Conservation (phyloP, 208 protist genomes). For the Acanthamoeba royreba region DNA sequence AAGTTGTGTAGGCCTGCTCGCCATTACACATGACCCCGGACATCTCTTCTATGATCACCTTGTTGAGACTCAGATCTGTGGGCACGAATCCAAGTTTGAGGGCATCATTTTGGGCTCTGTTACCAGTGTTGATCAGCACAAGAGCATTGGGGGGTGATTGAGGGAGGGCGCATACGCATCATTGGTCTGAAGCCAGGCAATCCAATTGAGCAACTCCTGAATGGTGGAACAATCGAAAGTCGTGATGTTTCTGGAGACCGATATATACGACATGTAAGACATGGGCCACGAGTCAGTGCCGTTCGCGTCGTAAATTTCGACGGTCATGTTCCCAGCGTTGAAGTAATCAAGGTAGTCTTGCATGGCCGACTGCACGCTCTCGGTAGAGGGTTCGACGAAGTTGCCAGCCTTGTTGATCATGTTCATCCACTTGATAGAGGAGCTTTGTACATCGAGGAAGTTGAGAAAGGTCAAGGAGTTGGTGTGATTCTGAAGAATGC, state of each 20-base stretch:
- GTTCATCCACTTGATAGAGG: background rate
- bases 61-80: too few relatives aligned
- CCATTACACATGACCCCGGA: too few relatives aligned
- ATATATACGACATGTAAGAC: background rate
- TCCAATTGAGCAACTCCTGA: background rate
- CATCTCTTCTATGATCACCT: too few relatives aligned
- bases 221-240: background rate
- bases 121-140: too few relatives aligned
- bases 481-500: background rate
- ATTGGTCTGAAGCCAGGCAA: background rate
- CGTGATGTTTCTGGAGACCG: background rate
- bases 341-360: background rate
- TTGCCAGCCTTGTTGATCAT: constrained; percentile 26
- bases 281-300: background rate
- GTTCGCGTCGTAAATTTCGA: background rate
- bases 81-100: too few relatives aligned
- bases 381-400: background rate
- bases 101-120: too few relatives aligned
- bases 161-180: background rate
- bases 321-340: background rate
- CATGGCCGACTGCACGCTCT: background rate
- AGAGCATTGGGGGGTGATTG: too few relatives aligned
- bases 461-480: background rate
- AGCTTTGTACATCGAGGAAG: background rate
- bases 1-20: too few relatives aligned